phyloP scores from a whole-genome alignment of 1,139 yeast species.

The Hyphopichia wangnamkhiaoensis region DNA sequence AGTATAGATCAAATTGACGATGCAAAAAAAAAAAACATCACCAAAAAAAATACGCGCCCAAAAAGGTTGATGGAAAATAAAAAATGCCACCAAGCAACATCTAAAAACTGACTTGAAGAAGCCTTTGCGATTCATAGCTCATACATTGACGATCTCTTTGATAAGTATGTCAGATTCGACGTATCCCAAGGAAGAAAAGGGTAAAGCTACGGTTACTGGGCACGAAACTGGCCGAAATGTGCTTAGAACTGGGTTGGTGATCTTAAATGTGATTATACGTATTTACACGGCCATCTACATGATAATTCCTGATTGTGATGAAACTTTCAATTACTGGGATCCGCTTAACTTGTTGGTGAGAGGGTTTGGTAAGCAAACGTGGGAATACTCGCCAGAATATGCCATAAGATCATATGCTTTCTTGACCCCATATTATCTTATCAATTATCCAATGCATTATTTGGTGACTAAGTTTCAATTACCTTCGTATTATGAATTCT shows the following conservation, averaged over 20 bases:
- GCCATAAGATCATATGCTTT: constrained; percentile 88
- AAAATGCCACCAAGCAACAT: too few species aligned
- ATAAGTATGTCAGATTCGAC: too few species aligned
- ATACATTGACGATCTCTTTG: too few species aligned
- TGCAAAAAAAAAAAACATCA: too few species aligned
- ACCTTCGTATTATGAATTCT: constrained; percentile 47
- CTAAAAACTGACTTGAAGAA: not conserved
- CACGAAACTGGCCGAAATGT: too few species aligned
- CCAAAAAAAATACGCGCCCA: too few species aligned
- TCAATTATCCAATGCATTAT: constrained; percentile 38
- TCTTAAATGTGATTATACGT: constrained; percentile 38
- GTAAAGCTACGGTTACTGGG: too few species aligned
- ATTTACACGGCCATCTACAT: constrained; percentile 52
- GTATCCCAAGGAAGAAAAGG: too few species aligned
- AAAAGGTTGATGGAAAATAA: not conserved
- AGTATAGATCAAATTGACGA: too few species aligned
- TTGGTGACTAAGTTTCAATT: constrained; percentile 11
- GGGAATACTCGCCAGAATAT: constrained; percentile 94
- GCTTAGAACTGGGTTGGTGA: constrained; percentile 16
- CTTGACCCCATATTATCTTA: constrained; percentile 51
- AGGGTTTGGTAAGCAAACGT: constrained; percentile 89
- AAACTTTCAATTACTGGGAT: constrained; percentile 88
- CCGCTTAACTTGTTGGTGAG: constrained; percentile 79
- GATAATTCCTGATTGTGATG: constrained; percentile 85
- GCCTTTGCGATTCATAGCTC: too few species aligned